phyloP scores from a whole-genome alignment of 805 yeast genomes.

The Ogataea glucozyma region DNA sequence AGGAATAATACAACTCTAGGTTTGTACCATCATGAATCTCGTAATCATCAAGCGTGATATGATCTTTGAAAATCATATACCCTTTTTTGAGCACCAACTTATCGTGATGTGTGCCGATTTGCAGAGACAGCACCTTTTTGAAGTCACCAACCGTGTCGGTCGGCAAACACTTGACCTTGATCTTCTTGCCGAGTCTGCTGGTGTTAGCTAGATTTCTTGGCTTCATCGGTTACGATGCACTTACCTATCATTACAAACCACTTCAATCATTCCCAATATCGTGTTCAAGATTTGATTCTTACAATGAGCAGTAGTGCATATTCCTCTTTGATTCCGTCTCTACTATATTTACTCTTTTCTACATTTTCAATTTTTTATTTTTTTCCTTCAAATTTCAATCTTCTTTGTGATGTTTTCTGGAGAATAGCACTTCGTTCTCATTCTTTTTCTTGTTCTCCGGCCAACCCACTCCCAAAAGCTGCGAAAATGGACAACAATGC shows the following conservation, averaged over 20 bases:
- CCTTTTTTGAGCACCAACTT: slow-evolving; percentile 81
- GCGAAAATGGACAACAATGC: too few relatives aligned
- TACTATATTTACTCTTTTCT: background rate
- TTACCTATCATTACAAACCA: slow-evolving; percentile 65
- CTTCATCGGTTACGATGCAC: slow-evolving; percentile 20
- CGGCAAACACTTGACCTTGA: slow-evolving; percentile 81
- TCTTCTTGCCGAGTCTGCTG: slow-evolving; percentile 76
- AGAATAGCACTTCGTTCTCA: too few relatives aligned
- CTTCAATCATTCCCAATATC: slow-evolving; percentile 77
- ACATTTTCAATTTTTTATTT: background rate
- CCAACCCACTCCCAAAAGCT: too few relatives aligned
- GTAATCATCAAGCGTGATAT: slow-evolving; percentile 89
- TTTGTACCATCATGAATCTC: slow-evolving; percentile 90
- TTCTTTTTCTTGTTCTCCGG: too few relatives aligned
- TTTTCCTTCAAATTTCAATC: background rate
- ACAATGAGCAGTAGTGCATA: background rate
- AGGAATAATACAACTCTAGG: slow-evolving; percentile 78
- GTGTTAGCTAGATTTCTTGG: slow-evolving; percentile 14
- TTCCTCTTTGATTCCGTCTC: background rate
- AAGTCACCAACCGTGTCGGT: slow-evolving; percentile 89
- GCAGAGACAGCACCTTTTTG: slow-evolving; percentile 78
- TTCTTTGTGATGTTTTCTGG: too few relatives aligned
- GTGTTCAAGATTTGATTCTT: too few relatives aligned
- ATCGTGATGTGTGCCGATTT: slow-evolving; percentile 72
- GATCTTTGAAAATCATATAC: slow-evolving; percentile 80